Base-by-base conservation (phyloP, 495 filamentous ascomycete species). In the Aspergillus mulundensis region DNA sequence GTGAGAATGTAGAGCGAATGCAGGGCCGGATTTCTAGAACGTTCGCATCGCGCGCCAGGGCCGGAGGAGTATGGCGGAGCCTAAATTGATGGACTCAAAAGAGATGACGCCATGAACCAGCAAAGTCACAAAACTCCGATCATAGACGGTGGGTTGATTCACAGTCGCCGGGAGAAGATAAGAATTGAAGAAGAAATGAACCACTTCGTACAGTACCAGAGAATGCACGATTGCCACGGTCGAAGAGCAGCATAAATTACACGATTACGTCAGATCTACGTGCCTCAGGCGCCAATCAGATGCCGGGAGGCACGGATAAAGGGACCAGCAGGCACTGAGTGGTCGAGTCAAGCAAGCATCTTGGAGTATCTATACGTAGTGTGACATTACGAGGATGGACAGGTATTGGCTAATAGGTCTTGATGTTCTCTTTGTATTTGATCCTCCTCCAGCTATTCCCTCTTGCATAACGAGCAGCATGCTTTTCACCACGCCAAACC, bases 401-500 rank as follows among this genome's bases (percentile, higher is more conserved):
- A 8, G 15, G n/a, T 4, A 40, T 16, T 16, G n/a, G 14, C 5
- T 36, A 10, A 10, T 25, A 46, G 7, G 43, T 41, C 14, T 11
- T 4, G 16, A 40, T 2, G 36, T 49, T 59, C 45, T 20, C 28
- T n/a, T 30, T 50, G 3, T 36, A 43, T 32, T 40, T 15, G 44
- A 24, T 24, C 47, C 34, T 49, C 25, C 53, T 42, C 20, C 36
- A 30, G 48, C 20, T 53, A 39, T 46, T 51, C 24, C 28, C 32
- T 56, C 42, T 24, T 25, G 18, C 38, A 43, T 44, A 45, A 51
- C 50, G 32, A 52, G 48, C 52, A 48, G 20, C 52, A 38, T 56
- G 56, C 43, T 56, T 45, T 53, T 58, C 34, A 23, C 25, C 45
- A 39, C 48, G 11, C 30, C 50, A 34, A 38, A 50, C 16, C 18